Base-by-base conservation (phyloP, 2,329 filamentous ascomycete species). In the Stagonosporopsis cucurbitacearum region DNA sequence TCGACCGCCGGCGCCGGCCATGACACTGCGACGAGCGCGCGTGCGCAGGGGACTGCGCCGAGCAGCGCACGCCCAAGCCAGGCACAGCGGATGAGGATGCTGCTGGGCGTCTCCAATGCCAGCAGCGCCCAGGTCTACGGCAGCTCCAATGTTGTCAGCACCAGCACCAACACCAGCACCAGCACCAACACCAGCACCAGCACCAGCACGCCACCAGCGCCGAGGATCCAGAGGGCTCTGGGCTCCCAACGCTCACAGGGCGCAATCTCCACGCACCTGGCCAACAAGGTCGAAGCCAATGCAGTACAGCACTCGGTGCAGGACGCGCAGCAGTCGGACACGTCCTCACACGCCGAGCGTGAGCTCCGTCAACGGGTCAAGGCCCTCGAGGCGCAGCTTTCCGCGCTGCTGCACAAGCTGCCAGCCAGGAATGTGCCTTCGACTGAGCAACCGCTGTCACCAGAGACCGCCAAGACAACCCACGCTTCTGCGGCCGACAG, bases 1-100 rank as follows among this genome's bases (percentile, higher is more conserved):
- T 47, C 53, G 47, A 51, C 50, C 52, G 56, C 40, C 54, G 47
- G 50, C 53, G 41, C 40, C 54, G 47, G 50, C 53, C 37, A 57
- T 65, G 54, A 64, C 26, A 11, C n/a, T 22, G 32, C 23, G 25
- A 36, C 2, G 22, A 20, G 15, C n/a, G 5, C 35, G 35, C 19
- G 17, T 11, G 17, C 17, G 17, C 35, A 11, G 35, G 35, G 11
- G 8, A 35, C 19, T 36, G 25, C 26, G 5, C 19, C 4, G 19
- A 26, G 2, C 12, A 20, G 17, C 26, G 6, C 26, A n/a, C 17
- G n/a, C 13, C 20, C 26, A 26, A 28, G 35, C 22, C 50, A 53
- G 50, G 50, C 50, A 5, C 50, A 46, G 26, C 41, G 35, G 19
- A 52, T 35, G 35, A 30, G 35, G 35, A 36, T 25, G 35, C 4